These are phyloP conservation scores for Uronychia binucleata DNA, from an alignment of 73 alveolate species.

Conservation along the genomic window DNA sequence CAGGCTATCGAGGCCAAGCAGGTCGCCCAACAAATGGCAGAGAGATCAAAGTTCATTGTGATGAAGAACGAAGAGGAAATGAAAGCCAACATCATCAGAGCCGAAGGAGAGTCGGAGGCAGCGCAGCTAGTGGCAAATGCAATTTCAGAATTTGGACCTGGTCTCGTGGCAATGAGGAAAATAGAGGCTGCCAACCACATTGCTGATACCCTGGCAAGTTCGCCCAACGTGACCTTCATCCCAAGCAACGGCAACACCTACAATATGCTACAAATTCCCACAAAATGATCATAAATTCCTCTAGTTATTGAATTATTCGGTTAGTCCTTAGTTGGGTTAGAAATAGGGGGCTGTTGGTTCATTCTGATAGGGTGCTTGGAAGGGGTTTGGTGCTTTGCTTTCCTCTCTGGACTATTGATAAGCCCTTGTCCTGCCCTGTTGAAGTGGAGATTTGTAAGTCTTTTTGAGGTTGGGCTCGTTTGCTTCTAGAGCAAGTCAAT, in stretches of 20 bases:
- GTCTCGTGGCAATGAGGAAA: constrained; percentile 63
- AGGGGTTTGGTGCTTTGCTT: too few relatives aligned
- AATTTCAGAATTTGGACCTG: constrained; percentile 47
- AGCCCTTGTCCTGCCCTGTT: too few relatives aligned
- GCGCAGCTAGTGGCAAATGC: constrained; percentile 67
- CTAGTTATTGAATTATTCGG: too few relatives aligned
- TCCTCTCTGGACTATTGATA: too few relatives aligned
- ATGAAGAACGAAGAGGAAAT: constrained; percentile 81
- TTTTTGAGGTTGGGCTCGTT: too few relatives aligned
- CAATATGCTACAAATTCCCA: constrained; percentile 55
- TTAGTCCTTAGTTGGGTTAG: too few relatives aligned
- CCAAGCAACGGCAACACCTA: constrained; percentile 34
- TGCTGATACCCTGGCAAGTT: constrained; percentile 21
- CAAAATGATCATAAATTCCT: not conserved
- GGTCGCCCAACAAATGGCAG: constrained; percentile 88
- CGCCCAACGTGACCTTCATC: constrained; percentile 55
- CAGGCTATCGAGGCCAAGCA: constrained; percentile 83
- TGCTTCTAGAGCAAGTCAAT: too few relatives aligned
- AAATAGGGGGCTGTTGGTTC: too few relatives aligned
- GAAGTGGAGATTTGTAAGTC: too few relatives aligned
- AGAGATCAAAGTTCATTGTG: constrained; percentile 82
- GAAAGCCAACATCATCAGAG: constrained; percentile 73
- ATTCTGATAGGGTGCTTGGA: too few relatives aligned
- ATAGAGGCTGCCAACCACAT: constrained; percentile 67
- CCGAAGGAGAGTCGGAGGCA: constrained; percentile 94